Evolutionary conservation across 2,329 filamentous ascomycete genomes (phyloP), one percentile per base, ranked within the genome.

Genomic region (Epichloe festucae): DNA sequence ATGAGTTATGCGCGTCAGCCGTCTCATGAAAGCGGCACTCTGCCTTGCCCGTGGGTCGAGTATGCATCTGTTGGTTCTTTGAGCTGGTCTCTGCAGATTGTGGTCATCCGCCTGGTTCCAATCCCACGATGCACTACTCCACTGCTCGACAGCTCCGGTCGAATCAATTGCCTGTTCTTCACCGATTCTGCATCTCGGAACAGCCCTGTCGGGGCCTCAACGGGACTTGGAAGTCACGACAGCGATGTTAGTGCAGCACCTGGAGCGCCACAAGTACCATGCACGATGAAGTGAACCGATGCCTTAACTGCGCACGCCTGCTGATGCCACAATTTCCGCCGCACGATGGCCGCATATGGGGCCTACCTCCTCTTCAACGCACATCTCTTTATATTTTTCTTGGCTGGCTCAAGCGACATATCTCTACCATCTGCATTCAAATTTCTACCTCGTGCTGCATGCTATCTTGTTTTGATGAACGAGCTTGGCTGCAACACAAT

Each of bases 361-460:
- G 54, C 49, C 52, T 52, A 50, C 46, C 48, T 17, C n/a, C 6
- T 42, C 38, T 12, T 27, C 21, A 15, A 27, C 34, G 14, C 12
- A 6, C 36, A 38, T n/a, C 7, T 10, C 31, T 19, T 15, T 15
- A 2, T 15, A 7, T 36, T n/a, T 7, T 53, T 56, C 52, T 60
- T 55, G 58, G 48, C 59, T 55, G 59, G 59, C 52, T 54, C 59
- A 57, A 59, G 52, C 53, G 54, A 53, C 46, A 40, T 41, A 27
- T 23, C 17, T 5, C 23, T 42, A 42, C 40, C 19, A 17, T 45
- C 17, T 36, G 14, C 39, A 5, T 49, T 12, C 4, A n/a, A 14
- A 27, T n/a, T 40, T 36, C 8, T 15, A 19, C 31, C 27, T 44
- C 15, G 10, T 34, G 19, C 11, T 44, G 12, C 23, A 34, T 8